Evolutionary conservation across 2,329 filamentous ascomycete species (phyloP).

Genomic region (Curvularia lunata): DNA sequence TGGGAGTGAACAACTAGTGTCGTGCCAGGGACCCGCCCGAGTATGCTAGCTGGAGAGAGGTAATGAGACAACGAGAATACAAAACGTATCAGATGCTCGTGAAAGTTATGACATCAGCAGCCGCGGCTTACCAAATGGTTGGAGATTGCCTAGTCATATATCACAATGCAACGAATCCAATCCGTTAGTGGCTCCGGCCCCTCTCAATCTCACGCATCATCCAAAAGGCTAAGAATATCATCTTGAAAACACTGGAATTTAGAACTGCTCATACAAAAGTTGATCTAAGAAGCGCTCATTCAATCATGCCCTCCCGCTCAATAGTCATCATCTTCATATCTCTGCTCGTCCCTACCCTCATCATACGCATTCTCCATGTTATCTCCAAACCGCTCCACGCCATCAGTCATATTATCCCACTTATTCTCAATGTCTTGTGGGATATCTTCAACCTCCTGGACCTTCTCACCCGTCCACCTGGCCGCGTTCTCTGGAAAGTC

Average conservation of each 20-base stretch:
- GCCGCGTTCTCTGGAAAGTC: slow-evolving; percentile 35
- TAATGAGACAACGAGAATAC: not conserved
- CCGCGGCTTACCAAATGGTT: not conserved
- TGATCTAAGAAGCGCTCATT: not conserved
- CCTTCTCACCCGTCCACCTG: slow-evolving; percentile 32
- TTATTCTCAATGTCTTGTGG: slow-evolving; percentile 32
- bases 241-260: not conserved
- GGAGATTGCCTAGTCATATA: not conserved
- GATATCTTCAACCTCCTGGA: slow-evolving; percentile 34
- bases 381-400: slow-evolving; percentile 28
- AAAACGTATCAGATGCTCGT: not conserved
- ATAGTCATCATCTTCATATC: slow-evolving; percentile 33
- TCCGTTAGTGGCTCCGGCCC: not conserved
- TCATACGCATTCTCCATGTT: slow-evolving; percentile 35
- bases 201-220: too few species aligned
- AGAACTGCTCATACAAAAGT: not conserved
- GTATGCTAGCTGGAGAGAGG: too few species aligned
- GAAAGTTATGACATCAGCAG: not conserved
- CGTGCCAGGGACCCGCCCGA: too few species aligned
- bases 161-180: too few species aligned
- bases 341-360: slow-evolving; percentile 29
- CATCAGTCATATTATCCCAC: slow-evolving; percentile 29
- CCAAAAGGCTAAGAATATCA: not conserved
- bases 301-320: not conserved
- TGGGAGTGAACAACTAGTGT: too few species aligned